Evolutionary conservation across 1,284 basidiomycete species (phyloP).

Genomic region (Heterobasidion annosum): DNA sequence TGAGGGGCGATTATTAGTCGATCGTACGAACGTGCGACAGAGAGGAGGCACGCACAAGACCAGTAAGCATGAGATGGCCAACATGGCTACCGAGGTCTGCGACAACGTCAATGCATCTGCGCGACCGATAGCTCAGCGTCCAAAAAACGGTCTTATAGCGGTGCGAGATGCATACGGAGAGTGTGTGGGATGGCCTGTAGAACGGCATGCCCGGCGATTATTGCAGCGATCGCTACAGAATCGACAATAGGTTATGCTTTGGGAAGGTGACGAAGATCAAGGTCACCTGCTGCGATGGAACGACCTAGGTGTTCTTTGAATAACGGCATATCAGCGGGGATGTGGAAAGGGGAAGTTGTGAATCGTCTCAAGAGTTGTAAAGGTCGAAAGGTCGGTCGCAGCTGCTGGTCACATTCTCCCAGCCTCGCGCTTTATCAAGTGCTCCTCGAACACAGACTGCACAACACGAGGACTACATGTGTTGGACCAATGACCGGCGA

Average conservation of each 20-base stretch:
- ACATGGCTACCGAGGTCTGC: constrained; percentile 62
- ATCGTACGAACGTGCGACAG: neutral
- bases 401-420: no score
- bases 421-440: neutral
- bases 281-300: constrained; percentile 13
- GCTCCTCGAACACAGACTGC: neutral
- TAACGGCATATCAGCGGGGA: constrained; percentile 16
- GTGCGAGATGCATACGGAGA: constrained; percentile 23
- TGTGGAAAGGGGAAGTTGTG: neutral
- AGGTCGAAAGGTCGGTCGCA: no score
- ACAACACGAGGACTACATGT: constrained; percentile 7
- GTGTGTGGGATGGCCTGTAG: constrained; percentile 23
- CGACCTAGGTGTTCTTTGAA: constrained; percentile 17
- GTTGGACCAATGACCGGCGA: constrained; percentile 3
- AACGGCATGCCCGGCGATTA: constrained; percentile 5
- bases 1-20: neutral
- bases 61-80: constrained; percentile 53
- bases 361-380: neutral
- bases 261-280: constrained; percentile 18
- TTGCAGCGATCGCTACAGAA: constrained; percentile 19
- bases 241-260: constrained; percentile 29
- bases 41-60: constrained; percentile 42
- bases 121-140: neutral
- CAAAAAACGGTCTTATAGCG: neutral
- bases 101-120: constrained; percentile 60